Evolutionary conservation across 441 rosid species (phyloP).

Genomic region (Biscutella laevigata): DNA sequence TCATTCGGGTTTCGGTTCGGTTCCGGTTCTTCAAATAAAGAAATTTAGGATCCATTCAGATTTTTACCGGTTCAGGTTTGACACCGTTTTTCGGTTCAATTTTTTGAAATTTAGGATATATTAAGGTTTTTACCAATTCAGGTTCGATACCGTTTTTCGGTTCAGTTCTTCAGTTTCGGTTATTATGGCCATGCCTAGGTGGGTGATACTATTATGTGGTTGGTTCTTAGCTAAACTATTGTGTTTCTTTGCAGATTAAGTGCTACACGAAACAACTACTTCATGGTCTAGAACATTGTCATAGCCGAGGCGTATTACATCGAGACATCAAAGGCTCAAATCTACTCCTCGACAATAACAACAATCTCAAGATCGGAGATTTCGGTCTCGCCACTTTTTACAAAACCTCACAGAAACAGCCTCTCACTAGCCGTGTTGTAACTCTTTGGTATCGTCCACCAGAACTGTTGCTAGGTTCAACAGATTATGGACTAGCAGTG

Average conservation of each 20-base stretch:
- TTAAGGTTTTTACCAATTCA: too few relatives aligned
- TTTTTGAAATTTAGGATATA: too few relatives aligned
- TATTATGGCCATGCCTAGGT: too few relatives aligned
- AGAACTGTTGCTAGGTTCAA: constrained; percentile 60
- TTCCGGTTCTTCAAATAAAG: too few relatives aligned
- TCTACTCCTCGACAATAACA: constrained; percentile 54
- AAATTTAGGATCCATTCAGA: too few relatives aligned
- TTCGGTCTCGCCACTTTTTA: constrained; percentile 74
- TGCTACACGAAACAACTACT: constrained; percentile 52
- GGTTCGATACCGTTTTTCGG: too few relatives aligned
- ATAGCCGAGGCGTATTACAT: constrained; percentile 49
- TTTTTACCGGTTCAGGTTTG: too few relatives aligned
- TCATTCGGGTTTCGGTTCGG: too few relatives aligned
- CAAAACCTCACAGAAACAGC: constrained; percentile 28
- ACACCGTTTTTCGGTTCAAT: too few relatives aligned
- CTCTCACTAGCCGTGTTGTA: constrained; percentile 72
- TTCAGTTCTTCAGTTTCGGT: too few relatives aligned
- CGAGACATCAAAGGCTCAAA: constrained; percentile 87
- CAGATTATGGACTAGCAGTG: constrained; percentile 59
- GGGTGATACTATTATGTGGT: neutral
- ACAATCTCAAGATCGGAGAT: constrained; percentile 83
- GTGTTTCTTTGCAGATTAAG: constrained; percentile 36
- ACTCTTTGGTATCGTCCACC: constrained; percentile 88
- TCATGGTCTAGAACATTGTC: constrained; percentile 53
- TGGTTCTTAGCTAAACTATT: neutral